Evolutionary conservation across 306 rosid genomes (phyloP).

Genomic region (Albizia julibrissin): DNA sequence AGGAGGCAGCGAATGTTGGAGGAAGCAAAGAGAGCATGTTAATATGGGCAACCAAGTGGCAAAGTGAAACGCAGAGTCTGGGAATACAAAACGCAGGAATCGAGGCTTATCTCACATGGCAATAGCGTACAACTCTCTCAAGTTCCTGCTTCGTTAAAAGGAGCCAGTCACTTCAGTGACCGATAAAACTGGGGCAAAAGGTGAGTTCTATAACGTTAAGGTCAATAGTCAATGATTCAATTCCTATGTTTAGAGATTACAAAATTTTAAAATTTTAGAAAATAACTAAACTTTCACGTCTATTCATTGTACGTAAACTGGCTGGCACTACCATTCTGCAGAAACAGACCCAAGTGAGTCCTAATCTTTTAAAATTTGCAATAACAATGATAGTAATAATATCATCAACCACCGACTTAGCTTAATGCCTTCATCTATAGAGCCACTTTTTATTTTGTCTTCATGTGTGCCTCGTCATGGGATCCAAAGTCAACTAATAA

Average conservation of each 20-base stretch:
- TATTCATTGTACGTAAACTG: background rate
- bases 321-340: background rate
- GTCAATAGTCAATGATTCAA: background rate
- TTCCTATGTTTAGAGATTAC: background rate
- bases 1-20: slow-evolving; percentile 47
- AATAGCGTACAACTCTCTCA: slow-evolving; percentile 38
- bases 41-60: slow-evolving; percentile 29
- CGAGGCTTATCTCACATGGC: slow-evolving; percentile 92
- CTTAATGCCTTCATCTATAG: background rate
- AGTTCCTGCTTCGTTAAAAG: slow-evolving; percentile 53
- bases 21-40: slow-evolving; percentile 30
- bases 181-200: background rate
- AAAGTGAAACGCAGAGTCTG: slow-evolving; percentile 33
- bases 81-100: slow-evolving; percentile 42
- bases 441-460: background rate
- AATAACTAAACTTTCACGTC: background rate
- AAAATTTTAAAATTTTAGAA: background rate
- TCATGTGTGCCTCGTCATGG: background rate
- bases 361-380: background rate
- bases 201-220: background rate
- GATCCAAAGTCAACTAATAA: background rate
- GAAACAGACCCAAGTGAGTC: background rate
- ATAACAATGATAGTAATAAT: background rate
- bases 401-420: background rate
- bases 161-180: background rate